Base-by-base conservation (phyloP, 768 basidiomycete species). In the Amanita pallidorosea region DNA sequence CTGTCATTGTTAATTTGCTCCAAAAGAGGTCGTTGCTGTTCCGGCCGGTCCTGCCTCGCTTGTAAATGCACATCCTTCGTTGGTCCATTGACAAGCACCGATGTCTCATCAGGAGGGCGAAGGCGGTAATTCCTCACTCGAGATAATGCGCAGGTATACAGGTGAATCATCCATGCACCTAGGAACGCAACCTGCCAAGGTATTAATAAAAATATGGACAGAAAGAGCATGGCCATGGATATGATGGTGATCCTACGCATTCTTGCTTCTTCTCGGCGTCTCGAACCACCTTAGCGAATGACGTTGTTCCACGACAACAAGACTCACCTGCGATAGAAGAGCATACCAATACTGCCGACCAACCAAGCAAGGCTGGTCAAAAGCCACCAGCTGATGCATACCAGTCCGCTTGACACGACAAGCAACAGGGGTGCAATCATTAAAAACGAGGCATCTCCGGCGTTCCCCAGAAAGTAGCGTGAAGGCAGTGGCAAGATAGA, bases 121-220 rank as follows among this genome's bases (percentile, higher is more conserved):
- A 15, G n/a, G 45, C 3, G 37, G 60, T 65, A 40, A 66, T 63
- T 2, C 42, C 22, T 18, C 34, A 58, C 56, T 8, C 54, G 45
- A n/a, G 67, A 60, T 2, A 63, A 67, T 15, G 74, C 74, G 56
- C 85, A 88, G 34, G 79, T 83, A 57, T 77, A 69, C 41, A 89
- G 67, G 53, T 91, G 89, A 46, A 86, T 79, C n/a, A 83, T 53
- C 81, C 88, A 89, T 56, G 82, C 82, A 17, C 88, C 83, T 20
- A 95, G 73, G 65, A 86, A 93, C 4, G 86, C 91, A 8, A 94
- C 86, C 65, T 96, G 93, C 80, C 89, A 91, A 0, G 93, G 93
- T n/a, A 94, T 71, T 47, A 92, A 67, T 35, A 88, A 55, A 53
- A 84, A 76, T 35, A 93, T 81, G n/a, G 83, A 66, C 13, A 75